Percentiles rank a stretch among this genome's conserved stretches.
Evolutionary conservation across 129 eudicot species (phyloP).

Genomic region (Lactuca saligna): DNA sequence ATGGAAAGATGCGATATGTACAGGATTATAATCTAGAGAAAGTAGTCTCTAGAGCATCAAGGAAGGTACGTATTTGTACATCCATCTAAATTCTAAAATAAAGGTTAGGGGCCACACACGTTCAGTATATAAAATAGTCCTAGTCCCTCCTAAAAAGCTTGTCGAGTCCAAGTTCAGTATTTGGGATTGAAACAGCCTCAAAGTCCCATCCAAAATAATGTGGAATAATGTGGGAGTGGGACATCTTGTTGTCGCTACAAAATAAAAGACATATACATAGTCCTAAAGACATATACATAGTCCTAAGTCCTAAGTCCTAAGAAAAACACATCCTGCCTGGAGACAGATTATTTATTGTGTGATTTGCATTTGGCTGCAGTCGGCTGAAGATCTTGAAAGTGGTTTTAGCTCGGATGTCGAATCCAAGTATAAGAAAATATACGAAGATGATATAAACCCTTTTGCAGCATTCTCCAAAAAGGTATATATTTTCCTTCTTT

Average conservation of each 20-base stretch:
- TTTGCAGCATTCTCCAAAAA: constrained; percentile 98
- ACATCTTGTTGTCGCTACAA: too few relatives aligned
- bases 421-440: constrained; percentile 96
- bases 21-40: constrained; percentile 89
- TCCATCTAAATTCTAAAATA: not conserved
- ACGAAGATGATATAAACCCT: constrained; percentile 97
- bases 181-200: too few relatives aligned
- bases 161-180: too few relatives aligned
- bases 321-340: too few relatives aligned
- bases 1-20: constrained; percentile 93
- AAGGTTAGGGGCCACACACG: too few relatives aligned
- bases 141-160: too few relatives aligned
- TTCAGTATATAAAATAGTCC: too few relatives aligned
- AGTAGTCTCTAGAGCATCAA: constrained; percentile 93
- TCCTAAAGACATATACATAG: too few relatives aligned
- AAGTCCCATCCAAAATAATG: too few relatives aligned
- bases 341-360: not conserved
- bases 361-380: constrained; percentile 45
- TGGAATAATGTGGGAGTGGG: too few relatives aligned
- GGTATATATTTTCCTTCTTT: constrained; percentile 42
- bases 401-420: constrained; percentile 97
- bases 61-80: constrained; percentile 82
- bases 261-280: too few relatives aligned
- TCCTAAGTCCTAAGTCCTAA: too few relatives aligned
- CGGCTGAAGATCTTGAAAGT: constrained; percentile 83